Evolutionary conservation across 768 basidiomycete genomes (phyloP), one percentile per base, ranked within the genome.

Genomic region (Mycena rebaudengoi): DNA sequence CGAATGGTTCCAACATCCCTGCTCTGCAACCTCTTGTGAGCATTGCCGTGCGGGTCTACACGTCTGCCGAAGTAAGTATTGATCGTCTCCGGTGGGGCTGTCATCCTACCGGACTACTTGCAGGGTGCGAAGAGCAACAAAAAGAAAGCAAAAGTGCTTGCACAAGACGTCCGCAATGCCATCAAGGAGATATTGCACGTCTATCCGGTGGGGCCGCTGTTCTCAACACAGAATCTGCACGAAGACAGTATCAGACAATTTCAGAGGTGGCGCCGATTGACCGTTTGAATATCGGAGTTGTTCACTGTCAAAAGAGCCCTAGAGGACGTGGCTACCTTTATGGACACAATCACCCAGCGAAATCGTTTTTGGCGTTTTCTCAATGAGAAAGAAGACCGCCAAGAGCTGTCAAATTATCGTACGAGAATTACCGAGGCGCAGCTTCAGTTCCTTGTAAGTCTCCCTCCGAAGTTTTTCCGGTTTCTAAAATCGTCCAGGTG

Each of bases 1-100:
- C 51, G 5, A 53, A 39, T 18, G 50, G 50, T 18, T 48, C 46
- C 28, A 48, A 48, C 46, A 48, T 48, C 46, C 46, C 46, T n/a
- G 35, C 39, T 26, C 39, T 40, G 51, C 37, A 53, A 40, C 51
- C 51, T 39, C 51, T 53, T 1, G 51, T 53, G 16, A 40, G 35
- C 51, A 11, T 40, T 39, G 51, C 39, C 13, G 39, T 29, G 25
- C 33, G 51, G 25, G 41, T 53, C 35, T 40, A 53, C 51, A 53
- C 51, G 7, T 40, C 51, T 20, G 51, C 51, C 23, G 37, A 53
- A 23, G 51, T 53, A 16, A 52, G 50, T 23, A 41, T 50, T 33
- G 20, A 23, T 35, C 11, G n/a, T 50, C 49, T 50, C 49, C 18
- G 29, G 29, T n/a, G 23, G n/a, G 29, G 46, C 20, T 26, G 21